Conservation (phyloP, 345 rosid genomes). For the Balakata baccata region DNA sequence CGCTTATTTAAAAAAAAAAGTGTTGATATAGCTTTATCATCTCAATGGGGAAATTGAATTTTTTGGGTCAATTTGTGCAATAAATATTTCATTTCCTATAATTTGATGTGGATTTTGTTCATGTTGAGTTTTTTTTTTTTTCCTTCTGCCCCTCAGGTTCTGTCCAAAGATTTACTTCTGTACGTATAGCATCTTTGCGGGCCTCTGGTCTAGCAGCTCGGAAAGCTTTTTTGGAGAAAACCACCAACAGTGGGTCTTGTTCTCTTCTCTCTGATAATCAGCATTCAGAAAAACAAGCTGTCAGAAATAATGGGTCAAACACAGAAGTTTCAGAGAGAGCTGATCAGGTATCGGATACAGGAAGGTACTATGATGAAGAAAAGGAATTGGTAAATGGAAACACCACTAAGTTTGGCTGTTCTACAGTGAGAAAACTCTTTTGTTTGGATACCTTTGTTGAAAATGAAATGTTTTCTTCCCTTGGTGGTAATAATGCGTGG, state of each 20-base stretch:
- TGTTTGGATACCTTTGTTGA: constrained; percentile 36
- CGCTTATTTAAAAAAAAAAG: no score
- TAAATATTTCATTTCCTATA: not conserved
- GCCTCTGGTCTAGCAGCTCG: constrained; percentile 63
- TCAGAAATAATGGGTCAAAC: constrained; percentile 23
- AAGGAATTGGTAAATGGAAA: constrained; percentile 28
- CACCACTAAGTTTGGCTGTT: constrained; percentile 30
- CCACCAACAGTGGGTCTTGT: constrained; percentile 27
- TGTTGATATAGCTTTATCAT: no score
- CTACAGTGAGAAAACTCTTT: constrained; percentile 62
- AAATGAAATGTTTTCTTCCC: constrained; percentile 17
- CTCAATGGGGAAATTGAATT: not conserved
- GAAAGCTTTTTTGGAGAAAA: constrained; percentile 21
- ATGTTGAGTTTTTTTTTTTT: not conserved
- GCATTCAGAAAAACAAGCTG: constrained; percentile 36
- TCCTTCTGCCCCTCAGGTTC: constrained; percentile 33
- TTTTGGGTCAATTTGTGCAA: constrained; percentile 10
- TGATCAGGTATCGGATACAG: constrained; percentile 27
- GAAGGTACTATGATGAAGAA: constrained; percentile 23
- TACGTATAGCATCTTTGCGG: constrained; percentile 67
- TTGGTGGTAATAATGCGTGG: constrained; percentile 20
- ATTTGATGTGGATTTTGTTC: not conserved
- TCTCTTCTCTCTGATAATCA: constrained; percentile 24
- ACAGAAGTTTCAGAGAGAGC: constrained; percentile 31
- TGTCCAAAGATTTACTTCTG: constrained; percentile 54